Base-by-base conservation (phyloP, 1,139 yeast genomes). In the Blastobotrys persicus region DNA sequence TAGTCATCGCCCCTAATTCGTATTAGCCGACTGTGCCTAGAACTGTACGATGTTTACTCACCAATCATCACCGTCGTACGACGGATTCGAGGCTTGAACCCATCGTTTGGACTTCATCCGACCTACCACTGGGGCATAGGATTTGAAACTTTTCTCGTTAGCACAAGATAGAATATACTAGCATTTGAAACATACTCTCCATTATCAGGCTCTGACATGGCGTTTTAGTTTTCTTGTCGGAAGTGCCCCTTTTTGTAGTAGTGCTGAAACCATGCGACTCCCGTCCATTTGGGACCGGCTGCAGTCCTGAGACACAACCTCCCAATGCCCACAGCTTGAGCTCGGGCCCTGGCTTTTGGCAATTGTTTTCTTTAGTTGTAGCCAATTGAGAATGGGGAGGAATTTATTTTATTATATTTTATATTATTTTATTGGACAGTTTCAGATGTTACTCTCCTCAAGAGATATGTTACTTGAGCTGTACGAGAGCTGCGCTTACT, bases 51-150 rank as follows among this genome's bases (percentile, higher is more conserved):
- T 6, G 28, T 23, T 23, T 23, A 53, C 58, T 35, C 53, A 59
- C 70, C 69, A 67, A 40, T 62, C 71, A 40, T 64, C 67, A 2
- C 71, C 71, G 38, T 67, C 71, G 49, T 68, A 68, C 19, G 64
- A 57, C 5, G 62, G 61, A 31, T 59, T 58, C 1, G 66, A 58
- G 5, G 68, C 65, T 41, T 60, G 63, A 6, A 67, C 71, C 73
- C 73, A 69, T 14, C 73, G 63, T 52, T 62, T 63, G 42, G 72
- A 68, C 54, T 69, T 70, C 55, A 65, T 65, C 12, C 72, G 64
- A 14, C 66, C 65, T 12, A 68, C 70, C 4, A 54, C 60, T 9
- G 67, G 64, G 17, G 60, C 55, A 46, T 60, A 64, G 38, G 61
- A 52, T 45, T 57, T 47, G 42, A 55, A 50, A 31, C 55, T 56